Base-by-base conservation (phyloP, 2,329 filamentous ascomycete genomes). In the Thelonectria rubi region DNA sequence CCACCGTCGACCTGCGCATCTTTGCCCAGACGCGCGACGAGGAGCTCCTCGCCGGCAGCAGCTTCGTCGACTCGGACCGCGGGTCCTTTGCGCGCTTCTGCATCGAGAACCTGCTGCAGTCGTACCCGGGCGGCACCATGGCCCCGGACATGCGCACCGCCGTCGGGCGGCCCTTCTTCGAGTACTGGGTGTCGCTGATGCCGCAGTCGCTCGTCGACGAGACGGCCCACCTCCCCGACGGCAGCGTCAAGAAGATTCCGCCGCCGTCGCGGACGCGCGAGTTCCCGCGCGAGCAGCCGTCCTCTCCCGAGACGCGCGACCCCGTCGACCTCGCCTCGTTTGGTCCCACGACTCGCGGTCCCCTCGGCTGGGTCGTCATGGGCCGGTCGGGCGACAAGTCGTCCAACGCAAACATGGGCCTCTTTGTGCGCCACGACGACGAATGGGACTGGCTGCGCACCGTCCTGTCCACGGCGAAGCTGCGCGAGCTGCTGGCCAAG, bases 1-100 rank as follows among this genome's bases (percentile, higher is more conserved):
- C 80, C 3, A 84, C 81, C 1, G 81, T 82, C 1, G 79, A 81
- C 58, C 76, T 82, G 65, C 67, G 79, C 54, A 73, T 80, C 66
- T 75, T 82, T 64, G 76, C 76, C 0, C 79, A 87, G 67, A 81
- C 83, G 12, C 70, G 65, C 10, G 72, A 65, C 42, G 53, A 80
- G 75, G 78, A 71, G 74, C 64, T 74, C 39, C 57, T 65, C 17
- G 37, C 57, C 3, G 61, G 54, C 3, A 60, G 46, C 51, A 65
- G 61, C 61, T 34, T 78, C 30, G 66, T 77, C 24, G 73, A 78
- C 64, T 69, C 78, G 6, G 75, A 79, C 61, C 65, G 74, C 2
- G 63, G 60, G 15, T 64, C 62, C 3, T 64, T 64, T 20, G 62
- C 62, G 6, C 63, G 67, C 6, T 68, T 65, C 48, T 68, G 66